Conservation (phyloP, 306 rosid species). For the Fagus crenata region DNA sequence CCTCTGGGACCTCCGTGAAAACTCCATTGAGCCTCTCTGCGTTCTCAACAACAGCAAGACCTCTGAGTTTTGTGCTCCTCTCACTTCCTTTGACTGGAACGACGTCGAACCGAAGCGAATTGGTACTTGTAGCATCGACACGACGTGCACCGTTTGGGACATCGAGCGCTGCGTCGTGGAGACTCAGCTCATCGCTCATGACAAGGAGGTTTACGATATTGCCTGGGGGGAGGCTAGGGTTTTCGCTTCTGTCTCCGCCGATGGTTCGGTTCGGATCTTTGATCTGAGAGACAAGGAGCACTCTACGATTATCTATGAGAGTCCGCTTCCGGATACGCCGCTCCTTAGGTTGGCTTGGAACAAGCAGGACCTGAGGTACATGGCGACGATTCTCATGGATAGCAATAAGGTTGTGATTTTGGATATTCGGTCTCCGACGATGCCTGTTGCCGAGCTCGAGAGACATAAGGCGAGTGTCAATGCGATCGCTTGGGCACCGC, state of each 20-base stretch:
- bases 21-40: conserved; percentile 60
- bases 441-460: conserved; percentile 92
- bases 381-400: conserved; percentile 92
- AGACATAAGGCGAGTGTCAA: conserved; percentile 67
- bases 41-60: conserved; percentile 82
- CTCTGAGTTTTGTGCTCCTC: conserved; percentile 87
- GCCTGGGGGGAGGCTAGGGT: conserved; percentile 97
- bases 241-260: conserved; percentile 93
- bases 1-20: conserved; percentile 82
- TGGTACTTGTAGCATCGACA: conserved; percentile 91
- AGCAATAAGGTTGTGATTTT: conserved; percentile 81
- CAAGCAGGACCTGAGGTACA: conserved; percentile 88
- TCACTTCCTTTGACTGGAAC: conserved; percentile 98
- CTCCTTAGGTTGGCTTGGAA: conserved; percentile 93
- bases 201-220: conserved; percentile 86
- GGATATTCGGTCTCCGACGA: conserved; percentile 85
- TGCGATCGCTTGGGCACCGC: conserved; percentile 83
- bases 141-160: conserved; percentile 95
- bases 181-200: conserved; percentile 97
- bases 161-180: conserved; percentile 74
- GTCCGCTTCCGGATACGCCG: conserved; percentile 93
- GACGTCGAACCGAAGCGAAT: conserved; percentile 77
- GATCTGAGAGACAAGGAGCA: conserved; percentile 90
- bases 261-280: conserved; percentile 88
- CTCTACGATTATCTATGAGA: conserved; percentile 90